These are phyloP conservation scores for Arthrobotrys musiformis DNA, from an alignment of 2,329 filamentous ascomycete species.

Conservation along the genomic window DNA sequence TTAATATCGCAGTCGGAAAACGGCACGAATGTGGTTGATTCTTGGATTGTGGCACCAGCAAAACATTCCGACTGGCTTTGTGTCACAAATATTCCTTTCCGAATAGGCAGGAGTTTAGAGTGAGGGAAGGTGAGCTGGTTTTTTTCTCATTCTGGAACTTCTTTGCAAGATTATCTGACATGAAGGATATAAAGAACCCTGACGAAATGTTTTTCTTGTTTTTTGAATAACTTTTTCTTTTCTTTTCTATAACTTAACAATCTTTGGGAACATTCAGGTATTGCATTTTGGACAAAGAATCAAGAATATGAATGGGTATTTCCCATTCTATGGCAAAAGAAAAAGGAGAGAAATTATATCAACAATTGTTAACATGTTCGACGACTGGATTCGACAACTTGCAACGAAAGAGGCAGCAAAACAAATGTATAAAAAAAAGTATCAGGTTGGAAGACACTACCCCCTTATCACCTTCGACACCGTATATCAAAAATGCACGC, in stretches of 20 bases:
- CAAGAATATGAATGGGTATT: not conserved
- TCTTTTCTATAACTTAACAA: constrained; percentile 10
- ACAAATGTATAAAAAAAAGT: not conserved
- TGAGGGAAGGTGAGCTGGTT: not conserved
- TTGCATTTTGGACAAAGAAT: not conserved
- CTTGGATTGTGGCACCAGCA: not conserved
- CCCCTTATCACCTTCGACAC: constrained; percentile 28
- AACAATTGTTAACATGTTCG: not conserved
- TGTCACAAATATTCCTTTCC: not conserved
- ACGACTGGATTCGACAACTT: constrained; percentile 7
- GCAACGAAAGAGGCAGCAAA: not conserved
- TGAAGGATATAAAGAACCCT: not conserved
- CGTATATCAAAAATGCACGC: constrained; percentile 28
- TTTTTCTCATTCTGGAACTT: not conserved
- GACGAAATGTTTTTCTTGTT: not conserved
- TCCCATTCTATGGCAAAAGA: not conserved
- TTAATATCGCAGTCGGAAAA: constrained; percentile 33
- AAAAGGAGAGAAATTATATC: constrained; percentile 5
- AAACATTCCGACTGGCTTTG: constrained; percentile 24
- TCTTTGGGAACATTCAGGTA: too few relatives aligned
- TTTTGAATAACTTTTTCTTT: not conserved
- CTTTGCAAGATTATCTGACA: not conserved
- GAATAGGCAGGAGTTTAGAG: not conserved
- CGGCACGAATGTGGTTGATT: not conserved
- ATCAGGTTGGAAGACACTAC: not conserved